A percentile compares a stretch with the other conserved stretches of the same genome.
Evolutionary conservation across 2,329 filamentous ascomycete genomes (phyloP).

Genomic region (Fusarium bactridioides): DNA sequence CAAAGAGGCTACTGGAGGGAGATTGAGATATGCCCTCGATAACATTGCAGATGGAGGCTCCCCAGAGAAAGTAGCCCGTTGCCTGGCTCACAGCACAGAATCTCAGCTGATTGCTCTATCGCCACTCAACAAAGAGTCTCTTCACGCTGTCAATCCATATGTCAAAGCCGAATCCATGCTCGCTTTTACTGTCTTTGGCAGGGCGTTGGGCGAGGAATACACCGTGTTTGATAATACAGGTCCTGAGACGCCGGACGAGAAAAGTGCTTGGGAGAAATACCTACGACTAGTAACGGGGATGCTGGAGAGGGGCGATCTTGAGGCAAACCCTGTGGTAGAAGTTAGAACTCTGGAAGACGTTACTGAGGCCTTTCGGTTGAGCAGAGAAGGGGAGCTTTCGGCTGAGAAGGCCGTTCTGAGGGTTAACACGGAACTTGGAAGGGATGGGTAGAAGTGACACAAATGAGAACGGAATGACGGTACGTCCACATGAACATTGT

Average conservation of each 20-base stretch:
- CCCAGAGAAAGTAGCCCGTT: not conserved
- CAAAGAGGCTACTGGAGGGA: not conserved
- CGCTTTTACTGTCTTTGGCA: slow-evolving; percentile 10
- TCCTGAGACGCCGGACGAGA: not conserved
- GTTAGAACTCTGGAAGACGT: not conserved
- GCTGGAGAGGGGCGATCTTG: not conserved
- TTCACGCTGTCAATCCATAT: not conserved
- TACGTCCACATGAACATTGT: not conserved
- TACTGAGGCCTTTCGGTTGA: not conserved
- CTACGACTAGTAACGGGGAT: not conserved
- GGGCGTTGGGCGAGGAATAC: not conserved
- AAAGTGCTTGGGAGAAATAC: not conserved
- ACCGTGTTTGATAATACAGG: not conserved
- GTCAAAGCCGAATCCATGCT: not conserved
- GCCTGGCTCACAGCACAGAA: not conserved
- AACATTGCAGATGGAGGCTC: not conserved
- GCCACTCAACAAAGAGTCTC: not conserved
- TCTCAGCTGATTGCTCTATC: not conserved
- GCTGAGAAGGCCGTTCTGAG: slow-evolving; percentile 3
- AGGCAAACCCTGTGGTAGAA: not conserved
- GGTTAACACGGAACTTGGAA: not conserved
- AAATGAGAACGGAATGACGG: not conserved
- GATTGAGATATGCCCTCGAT: not conserved
- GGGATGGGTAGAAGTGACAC: not conserved
- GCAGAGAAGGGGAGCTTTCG: not conserved